Conservation (phyloP, 129 eudicot species). For the Tagetes erecta region DNA sequence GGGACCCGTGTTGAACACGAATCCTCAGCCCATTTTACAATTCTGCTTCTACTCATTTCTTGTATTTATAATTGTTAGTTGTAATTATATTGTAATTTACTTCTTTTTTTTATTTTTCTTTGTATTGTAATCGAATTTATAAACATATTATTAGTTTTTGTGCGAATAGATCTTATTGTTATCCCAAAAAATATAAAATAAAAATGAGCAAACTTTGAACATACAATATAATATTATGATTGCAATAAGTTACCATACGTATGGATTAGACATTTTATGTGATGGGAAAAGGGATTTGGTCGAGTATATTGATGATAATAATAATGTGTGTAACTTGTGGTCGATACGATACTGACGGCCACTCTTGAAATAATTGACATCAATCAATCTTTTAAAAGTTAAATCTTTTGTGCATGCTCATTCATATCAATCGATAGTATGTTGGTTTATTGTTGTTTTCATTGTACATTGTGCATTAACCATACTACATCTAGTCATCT, state of each 20-base stretch:
- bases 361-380: conserved; percentile 7
- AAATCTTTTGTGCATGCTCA: conserved; percentile 18
- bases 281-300: conserved; percentile 21
- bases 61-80: too few relatives aligned
- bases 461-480: conserved; percentile 21
- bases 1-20: too few relatives aligned
- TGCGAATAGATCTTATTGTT: background rate
- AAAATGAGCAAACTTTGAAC: background rate
- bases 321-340: conserved; percentile 20
- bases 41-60: too few relatives aligned
- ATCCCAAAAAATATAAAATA: background rate
- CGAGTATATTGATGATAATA: conserved; percentile 2
- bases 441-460: background rate
- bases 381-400: conserved; percentile 11
- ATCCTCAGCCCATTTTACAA: too few relatives aligned
- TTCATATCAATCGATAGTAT: background rate
- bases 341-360: conserved; percentile 17
- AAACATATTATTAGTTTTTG: too few relatives aligned
- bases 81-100: too few relatives aligned
- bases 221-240: background rate
- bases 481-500: background rate
- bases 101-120: too few relatives aligned
- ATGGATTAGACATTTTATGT: conserved; percentile 19
- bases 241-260: conserved; percentile 2
- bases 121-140: too few relatives aligned